phyloP scores from a whole-genome alignment of 768 basidiomycete species.

The Pleurotus pulmonarius region DNA sequence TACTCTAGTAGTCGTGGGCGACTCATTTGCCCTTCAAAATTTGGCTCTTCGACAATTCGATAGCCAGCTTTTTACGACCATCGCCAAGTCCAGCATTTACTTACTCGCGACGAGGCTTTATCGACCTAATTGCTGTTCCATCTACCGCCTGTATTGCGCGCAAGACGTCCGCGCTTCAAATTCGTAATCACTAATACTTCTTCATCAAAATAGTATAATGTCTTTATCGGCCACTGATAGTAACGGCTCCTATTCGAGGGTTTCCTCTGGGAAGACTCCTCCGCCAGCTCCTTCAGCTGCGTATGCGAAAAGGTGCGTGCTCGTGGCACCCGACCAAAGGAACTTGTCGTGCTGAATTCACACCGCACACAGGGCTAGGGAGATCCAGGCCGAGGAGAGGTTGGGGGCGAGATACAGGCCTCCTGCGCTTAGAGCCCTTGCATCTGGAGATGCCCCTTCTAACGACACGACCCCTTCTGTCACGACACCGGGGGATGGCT shows the following conservation, averaged over 20 bases:
- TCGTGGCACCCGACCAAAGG: slow-evolving; percentile 13
- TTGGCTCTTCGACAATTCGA: slow-evolving; percentile 19
- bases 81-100: slow-evolving; percentile 33
- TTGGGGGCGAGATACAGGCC: slow-evolving; percentile 70
- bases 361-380: slow-evolving; percentile 60
- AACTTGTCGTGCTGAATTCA: slow-evolving; percentile 11
- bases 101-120: slow-evolving; percentile 29
- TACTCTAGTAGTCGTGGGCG: slow-evolving; percentile 55
- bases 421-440: slow-evolving; percentile 72
- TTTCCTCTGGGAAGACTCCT: slow-evolving; percentile 81
- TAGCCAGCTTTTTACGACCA: slow-evolving; percentile 31
- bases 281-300: slow-evolving; percentile 89
- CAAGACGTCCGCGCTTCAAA: slow-evolving; percentile 28
- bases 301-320: slow-evolving; percentile 74
- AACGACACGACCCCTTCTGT: slow-evolving; percentile 60
- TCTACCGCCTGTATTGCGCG: slow-evolving; percentile 24
- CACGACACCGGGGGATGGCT: slow-evolving; percentile 54
- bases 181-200: slow-evolving; percentile 83
- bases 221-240: slow-evolving; percentile 86
- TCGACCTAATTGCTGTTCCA: slow-evolving; percentile 28
- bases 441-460: slow-evolving; percentile 68
- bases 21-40: slow-evolving; percentile 31
- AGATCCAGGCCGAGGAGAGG: slow-evolving; percentile 75
- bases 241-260: slow-evolving; percentile 77
- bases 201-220: slow-evolving; percentile 73